A percentile compares a stretch with the other conserved stretches of the same genome.
Conservation (phyloP, 2,329 filamentous ascomycete species). For the Cordyceps militaris region DNA sequence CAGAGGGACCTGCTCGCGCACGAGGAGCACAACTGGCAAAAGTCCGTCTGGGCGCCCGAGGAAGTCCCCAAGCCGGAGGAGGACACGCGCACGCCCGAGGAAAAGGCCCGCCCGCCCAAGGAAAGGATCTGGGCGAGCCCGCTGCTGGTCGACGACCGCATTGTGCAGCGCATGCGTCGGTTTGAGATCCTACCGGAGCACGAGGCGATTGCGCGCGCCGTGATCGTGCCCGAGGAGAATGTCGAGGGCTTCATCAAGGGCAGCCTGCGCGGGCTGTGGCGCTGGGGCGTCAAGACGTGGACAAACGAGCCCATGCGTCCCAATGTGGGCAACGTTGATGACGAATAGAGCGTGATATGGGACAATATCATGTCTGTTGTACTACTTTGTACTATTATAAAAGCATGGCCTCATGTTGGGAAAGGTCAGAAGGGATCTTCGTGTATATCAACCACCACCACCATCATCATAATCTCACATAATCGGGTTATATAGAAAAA, state of each 20-base stretch:
- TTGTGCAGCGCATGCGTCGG: conserved; percentile 71
- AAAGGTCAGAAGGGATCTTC: conserved; percentile 1
- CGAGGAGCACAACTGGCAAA: conserved; percentile 80
- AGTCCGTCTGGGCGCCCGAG: conserved; percentile 59
- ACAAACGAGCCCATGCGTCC: conserved; percentile 33
- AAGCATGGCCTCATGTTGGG: neutral
- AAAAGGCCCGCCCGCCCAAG: conserved; percentile 39
- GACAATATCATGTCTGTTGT: neutral
- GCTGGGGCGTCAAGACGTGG: conserved; percentile 40
- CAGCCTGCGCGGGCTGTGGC: conserved; percentile 44
- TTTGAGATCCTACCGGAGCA: conserved; percentile 66
- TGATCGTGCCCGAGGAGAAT: conserved; percentile 60
- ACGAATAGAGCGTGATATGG: neutral
- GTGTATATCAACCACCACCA: conserved; percentile 12
- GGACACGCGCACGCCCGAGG: conserved; percentile 28
- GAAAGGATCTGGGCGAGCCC: conserved; percentile 72
- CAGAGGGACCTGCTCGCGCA: conserved; percentile 51
- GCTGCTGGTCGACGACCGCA: conserved; percentile 68
- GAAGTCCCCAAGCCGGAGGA: conserved; percentile 24
- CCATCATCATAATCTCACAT: neutral
- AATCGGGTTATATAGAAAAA: neutral
- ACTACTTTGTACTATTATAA: conserved; percentile 7
- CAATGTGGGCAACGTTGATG: conserved; percentile 34
- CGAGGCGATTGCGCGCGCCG: conserved; percentile 56
- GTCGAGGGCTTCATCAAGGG: conserved; percentile 64